Base-by-base conservation (phyloP, 176 grass and related monocot genomes). In the Triticum urartu region DNA sequence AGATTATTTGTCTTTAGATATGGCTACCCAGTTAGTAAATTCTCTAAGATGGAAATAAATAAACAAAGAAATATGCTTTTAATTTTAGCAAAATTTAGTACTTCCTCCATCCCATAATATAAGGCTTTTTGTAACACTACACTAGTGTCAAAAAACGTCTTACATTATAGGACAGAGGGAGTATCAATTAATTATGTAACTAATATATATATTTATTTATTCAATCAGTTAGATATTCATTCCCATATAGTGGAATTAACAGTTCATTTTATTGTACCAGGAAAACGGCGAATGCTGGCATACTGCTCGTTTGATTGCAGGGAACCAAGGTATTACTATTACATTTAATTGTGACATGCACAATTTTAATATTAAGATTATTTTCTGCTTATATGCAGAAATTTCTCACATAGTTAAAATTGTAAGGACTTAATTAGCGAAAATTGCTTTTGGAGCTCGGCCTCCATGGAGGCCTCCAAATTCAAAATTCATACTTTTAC, bases 261-360 rank as follows among this genome's bases (percentile, higher is more conserved):
- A 54, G 1, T 89, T 22, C 15, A 15, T 79, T 85, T 2, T 81
- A 61, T 47, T 73, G 69, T 89, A 11, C 28, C 76, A 89, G 87
- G 82, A 72, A 74, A 65, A 74, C 64, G 87, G 68, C 47, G 56
- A 85, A 79, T 74, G 9, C 59, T 85, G 76, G 87, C 73, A 85
- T 73, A 80, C 68, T 40, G 76, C 82, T 63, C 76, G 45, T 72
- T 72, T 89, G 67, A 58, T 79, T 56, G 30, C 17, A 56, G n/a
- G 79, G 42, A 80, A 56, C 24, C 35, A 42, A 85, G 87, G 87
- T 89, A 80, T 50, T 32, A 11, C 40, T 64, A 62, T 48, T 48
- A 14, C 45, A 48, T 14, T 47, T 48, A 48, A 48, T 48, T 48
- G 12, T 48, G 12, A 14, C 45, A 48, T 48, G 45, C 12, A 14